Evolutionary conservation across 2,329 filamentous ascomycete genomes (phyloP).

Genomic region (Diplodia sapinea): DNA sequence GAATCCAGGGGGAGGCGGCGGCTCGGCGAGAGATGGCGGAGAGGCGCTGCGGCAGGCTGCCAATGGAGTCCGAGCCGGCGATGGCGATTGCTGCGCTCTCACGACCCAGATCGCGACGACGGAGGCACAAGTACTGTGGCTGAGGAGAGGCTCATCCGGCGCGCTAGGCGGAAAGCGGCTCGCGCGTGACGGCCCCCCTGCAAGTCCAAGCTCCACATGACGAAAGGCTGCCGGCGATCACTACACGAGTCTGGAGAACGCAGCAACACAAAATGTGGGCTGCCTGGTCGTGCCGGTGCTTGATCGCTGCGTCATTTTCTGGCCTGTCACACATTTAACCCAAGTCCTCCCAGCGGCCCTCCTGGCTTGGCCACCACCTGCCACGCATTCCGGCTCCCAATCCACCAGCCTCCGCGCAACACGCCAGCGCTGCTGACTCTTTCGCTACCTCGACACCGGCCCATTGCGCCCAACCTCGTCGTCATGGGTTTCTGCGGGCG

Average conservation of each 20-base stretch:
- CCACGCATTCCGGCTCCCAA: conserved; percentile 9
- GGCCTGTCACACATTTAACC: conserved; percentile 26
- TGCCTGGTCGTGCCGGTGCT: conserved; percentile 8
- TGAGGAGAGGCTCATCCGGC: neutral
- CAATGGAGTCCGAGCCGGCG: neutral
- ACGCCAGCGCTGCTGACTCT: neutral
- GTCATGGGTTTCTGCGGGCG: conserved; percentile 57
- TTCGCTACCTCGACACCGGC: neutral
- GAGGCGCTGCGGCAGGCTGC: neutral
- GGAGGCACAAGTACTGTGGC: neutral
- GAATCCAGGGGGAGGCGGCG: neutral
- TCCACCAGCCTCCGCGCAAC: neutral
- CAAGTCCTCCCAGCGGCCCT: neutral
- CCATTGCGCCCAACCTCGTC: conserved; percentile 8
- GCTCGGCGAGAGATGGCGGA: neutral
- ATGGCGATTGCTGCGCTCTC: neutral
- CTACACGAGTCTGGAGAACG: conserved; percentile 4
- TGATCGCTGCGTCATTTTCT: conserved; percentile 29
- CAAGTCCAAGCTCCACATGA: conserved; percentile 18
- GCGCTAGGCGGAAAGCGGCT: conserved; percentile 10
- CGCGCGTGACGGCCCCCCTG: conserved; percentile 10
- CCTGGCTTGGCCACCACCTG: conserved; percentile 17
- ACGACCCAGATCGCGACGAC: neutral
- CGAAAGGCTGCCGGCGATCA: conserved; percentile 8
- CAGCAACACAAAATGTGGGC: conserved; percentile 21